Base-by-base conservation (phyloP, 2,329 filamentous ascomycete genomes). In the Zymoseptoria passerinii region DNA sequence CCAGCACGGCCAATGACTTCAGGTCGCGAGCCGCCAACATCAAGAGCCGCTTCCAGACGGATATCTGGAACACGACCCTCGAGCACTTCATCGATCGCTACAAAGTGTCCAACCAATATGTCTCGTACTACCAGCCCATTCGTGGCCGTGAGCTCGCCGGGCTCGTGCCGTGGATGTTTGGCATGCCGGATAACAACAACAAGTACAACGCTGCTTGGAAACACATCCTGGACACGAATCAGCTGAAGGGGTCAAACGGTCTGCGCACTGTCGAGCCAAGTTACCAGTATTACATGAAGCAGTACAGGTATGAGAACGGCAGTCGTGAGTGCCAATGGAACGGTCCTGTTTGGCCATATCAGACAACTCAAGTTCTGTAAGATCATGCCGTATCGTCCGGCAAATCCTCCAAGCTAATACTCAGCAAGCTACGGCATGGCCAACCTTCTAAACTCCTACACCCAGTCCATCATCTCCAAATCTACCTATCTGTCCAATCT, bases 321-420 rank as follows among this genome's bases (percentile, higher is more conserved):
- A 61, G 70, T 7, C 69, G 67, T 1, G 75, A 77, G 54, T 78
- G 76, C 54, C 76, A 77, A 52, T 77, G 76, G 76, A 77, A 77
- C 48, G 76, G 76, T 0, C 74, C 76, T 0, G 68, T 73, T 0
- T 78, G 76, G 76, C 75, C 76, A 0, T 78, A 73, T 58, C 75
- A 77, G 58, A 75, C 70, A 0, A 77, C 75, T 0, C 75, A 77
- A 50, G 70, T 71, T 0, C 67, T 77, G 49, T 50, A 50, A 20
- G 49, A 18, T 2, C 13, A 20, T 27, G 10, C 18, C 18, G 5
- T 50, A 2, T 10, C 18, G 4, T 10, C 23, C 13, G 0, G 13
- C 2, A n/a, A 18, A 27, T 16, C 10, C 23, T 5, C 10, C 13
- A 20, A 20, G 8, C 49, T 50, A 8, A 50, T 7, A 4, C n/a